phyloP scores from a whole-genome alignment of 1,284 basidiomycete genomes.

The Papiliotrema laurentii region DNA sequence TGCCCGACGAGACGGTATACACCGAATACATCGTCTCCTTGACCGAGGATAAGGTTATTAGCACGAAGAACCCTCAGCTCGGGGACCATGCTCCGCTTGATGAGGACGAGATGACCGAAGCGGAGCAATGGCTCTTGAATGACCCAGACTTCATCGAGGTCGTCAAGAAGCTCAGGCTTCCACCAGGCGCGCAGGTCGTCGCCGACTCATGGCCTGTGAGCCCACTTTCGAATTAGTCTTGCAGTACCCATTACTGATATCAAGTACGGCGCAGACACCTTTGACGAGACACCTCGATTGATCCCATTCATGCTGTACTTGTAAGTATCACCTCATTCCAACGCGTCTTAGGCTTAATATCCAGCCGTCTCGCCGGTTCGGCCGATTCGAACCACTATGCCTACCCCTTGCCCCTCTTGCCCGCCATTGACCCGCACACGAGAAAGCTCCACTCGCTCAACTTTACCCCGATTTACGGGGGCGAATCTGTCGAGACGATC shows the following conservation, averaged over 20 bases:
- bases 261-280: neutral
- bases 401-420: conserved; percentile 43
- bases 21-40: no score
- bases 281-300: neutral
- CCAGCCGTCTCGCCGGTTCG: neutral
- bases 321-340: no score
- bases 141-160: conserved; percentile 25
- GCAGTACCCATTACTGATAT: no score
- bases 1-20: neutral
- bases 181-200: conserved; percentile 6
- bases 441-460: conserved; percentile 21
- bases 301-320: no score
- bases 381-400: conserved; percentile 36
- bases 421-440: conserved; percentile 21
- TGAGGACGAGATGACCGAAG: conserved; percentile 31
- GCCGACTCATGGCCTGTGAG: conserved; percentile 26
- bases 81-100: conserved; percentile 21
- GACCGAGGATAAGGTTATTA: no score
- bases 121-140: conserved; percentile 28
- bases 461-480: conserved; percentile 30
- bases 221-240: no score
- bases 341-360: no score
- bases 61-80: neutral
- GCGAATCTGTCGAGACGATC: no score
- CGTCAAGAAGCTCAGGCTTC: conserved; percentile 25